Conservation (phyloP, 2,329 filamentous ascomycete species). For the Geosmithia morbida region DNA sequence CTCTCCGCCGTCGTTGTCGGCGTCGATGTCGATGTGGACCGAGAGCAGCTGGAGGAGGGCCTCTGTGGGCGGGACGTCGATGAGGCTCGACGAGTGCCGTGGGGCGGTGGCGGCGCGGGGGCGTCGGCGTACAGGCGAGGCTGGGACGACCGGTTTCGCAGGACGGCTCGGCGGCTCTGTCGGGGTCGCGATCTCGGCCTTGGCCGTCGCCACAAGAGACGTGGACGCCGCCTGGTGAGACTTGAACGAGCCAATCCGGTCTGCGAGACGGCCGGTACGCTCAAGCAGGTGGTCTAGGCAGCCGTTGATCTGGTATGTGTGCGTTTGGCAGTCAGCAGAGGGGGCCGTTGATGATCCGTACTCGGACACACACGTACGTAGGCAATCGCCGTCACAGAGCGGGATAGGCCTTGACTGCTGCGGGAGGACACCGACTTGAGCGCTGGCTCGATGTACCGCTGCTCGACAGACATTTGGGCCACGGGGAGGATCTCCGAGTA, state of each 20-base stretch:
- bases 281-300: slow-evolving; percentile 37
- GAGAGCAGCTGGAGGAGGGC: neutral
- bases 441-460: slow-evolving; percentile 51
- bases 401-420: slow-evolving; percentile 26
- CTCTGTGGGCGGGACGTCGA: neutral
- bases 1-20: slow-evolving; percentile 10
- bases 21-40: neutral
- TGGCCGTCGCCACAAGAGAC: slow-evolving; percentile 25
- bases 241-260: slow-evolving; percentile 26
- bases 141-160: slow-evolving; percentile 9
- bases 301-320: slow-evolving; percentile 30
- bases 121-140: slow-evolving; percentile 16
- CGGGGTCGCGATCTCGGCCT: slow-evolving; percentile 23
- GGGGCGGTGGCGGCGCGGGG: slow-evolving; percentile 13
- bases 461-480: slow-evolving; percentile 55
- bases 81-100: neutral
- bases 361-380: slow-evolving; percentile 23
- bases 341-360: no score
- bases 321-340: neutral
- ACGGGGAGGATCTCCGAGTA: slow-evolving; percentile 56
- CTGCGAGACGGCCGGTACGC: slow-evolving; percentile 25
- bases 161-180: slow-evolving; percentile 8
- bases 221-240: slow-evolving; percentile 27
- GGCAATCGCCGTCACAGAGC: slow-evolving; percentile 29
- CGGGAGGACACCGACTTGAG: slow-evolving; percentile 27